phyloP scores from a whole-genome alignment of 495 filamentous ascomycete genomes.

The Hypoxylon crocopeplum region DNA sequence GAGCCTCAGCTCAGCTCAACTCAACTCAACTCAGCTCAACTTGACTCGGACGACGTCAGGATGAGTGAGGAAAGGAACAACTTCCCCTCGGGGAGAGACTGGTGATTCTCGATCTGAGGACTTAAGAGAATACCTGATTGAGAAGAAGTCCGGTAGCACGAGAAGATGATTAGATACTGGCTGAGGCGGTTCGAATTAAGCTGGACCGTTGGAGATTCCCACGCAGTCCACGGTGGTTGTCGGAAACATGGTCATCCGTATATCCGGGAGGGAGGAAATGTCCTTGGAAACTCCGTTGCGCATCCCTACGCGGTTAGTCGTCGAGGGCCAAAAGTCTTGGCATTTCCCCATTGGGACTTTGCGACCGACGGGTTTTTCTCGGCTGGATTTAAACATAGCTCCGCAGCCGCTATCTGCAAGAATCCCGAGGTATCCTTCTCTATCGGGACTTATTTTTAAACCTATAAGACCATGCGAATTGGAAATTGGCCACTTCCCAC shows the following conservation, averaged over 20 bases:
- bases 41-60: neutral
- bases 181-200: too few relatives aligned
- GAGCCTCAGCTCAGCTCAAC: conserved; percentile 15
- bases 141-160: conserved; percentile 32
- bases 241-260: conserved; percentile 41
- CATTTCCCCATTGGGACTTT: conserved; percentile 8
- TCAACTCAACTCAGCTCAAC: conserved; percentile 1
- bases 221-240: conserved; percentile 16
- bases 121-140: conserved; percentile 36
- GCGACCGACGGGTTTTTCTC: conserved; percentile 22
- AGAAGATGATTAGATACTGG: neutral
- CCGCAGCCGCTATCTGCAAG: neutral
- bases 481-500: too few relatives aligned
- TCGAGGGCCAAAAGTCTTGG: neutral
- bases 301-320: neutral
- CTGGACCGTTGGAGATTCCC: neutral
- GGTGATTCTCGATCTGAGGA: conserved; percentile 6
- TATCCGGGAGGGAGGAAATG: conserved; percentile 32
- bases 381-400: conserved; percentile 37
- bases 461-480: too few relatives aligned
- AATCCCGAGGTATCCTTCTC: neutral
- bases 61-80: neutral
- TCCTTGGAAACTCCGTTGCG: conserved; percentile 35
- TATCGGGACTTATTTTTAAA: conserved; percentile 37
- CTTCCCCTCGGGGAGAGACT: neutral